Evolutionary conservation across 2,329 filamentous ascomycete genomes (phyloP), one percentile per base, ranked within the genome.

Genomic region (Penicillium sp.): DNA sequence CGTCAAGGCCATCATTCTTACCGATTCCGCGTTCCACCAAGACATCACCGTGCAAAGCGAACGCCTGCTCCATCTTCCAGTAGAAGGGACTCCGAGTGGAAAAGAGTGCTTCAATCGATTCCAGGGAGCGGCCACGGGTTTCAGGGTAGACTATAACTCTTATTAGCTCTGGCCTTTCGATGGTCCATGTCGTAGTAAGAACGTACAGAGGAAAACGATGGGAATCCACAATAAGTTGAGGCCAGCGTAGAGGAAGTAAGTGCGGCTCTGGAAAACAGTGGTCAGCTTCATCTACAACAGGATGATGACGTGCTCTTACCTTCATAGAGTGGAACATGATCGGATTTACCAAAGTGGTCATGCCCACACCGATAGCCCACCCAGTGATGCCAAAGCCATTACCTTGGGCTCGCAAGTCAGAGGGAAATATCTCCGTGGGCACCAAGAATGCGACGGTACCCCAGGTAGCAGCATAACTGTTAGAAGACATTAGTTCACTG

Each of bases 321-420:
- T 29, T 72, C 22, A 83, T 62, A 16, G 69, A 68, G 39, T 64
- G 69, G 57, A 84, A 80, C 76, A 84, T 81, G 65, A 84, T 80
- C 72, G 70, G 70, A 49, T 73, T 84, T 57, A 84, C 78, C 48
- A 84, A 72, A 2, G 76, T 76, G 1, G 82, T 84, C 78, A 81
- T 79, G 33, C 82, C 82, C 10, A 82, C 79, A 37, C 82, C 84
- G 54, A 84, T 78, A 19, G 84, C 82, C 83, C 84, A 86, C 1
- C 83, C 82, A 2, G 81, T 81, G 58, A 86, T 84, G 19, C 80
- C 81, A 59, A 86, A 84, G 8, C 81, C 82, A 64, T 85, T 83
- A 7, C 83, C 84, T 65, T 85, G 81, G 16, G 83, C 82, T 22
- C 84, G 78, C 52, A 85, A 77, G 42, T 82, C 80, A 16, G 77